Evolutionary conservation across 306 rosid genomes (phyloP).

Genomic region (Cotoneaster glaucophyllus): DNA sequence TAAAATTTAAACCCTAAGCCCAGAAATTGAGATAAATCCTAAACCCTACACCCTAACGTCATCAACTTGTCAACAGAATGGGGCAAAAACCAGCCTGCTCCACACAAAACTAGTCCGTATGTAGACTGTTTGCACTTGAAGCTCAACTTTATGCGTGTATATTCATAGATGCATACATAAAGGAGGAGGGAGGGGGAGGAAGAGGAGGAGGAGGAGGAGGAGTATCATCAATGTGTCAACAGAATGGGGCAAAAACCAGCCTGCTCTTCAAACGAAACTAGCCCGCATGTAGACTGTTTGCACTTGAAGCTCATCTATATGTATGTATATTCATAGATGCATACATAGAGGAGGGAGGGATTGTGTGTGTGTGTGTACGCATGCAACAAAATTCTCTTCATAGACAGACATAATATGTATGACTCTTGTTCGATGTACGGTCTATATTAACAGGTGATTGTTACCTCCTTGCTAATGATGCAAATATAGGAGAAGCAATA

Average conservation of each 20-base stretch:
- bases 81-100: neutral
- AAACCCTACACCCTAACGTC: neutral
- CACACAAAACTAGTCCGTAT: neutral
- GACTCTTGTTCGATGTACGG: neutral
- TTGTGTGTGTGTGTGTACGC: too few species aligned
- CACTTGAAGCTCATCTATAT: neutral
- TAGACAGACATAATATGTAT: neutral
- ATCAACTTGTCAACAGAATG: neutral
- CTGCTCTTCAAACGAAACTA: neutral
- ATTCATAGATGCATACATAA: neutral
- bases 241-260: neutral
- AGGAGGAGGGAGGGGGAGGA: too few species aligned
- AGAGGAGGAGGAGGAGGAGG: too few species aligned
- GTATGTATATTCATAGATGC: neutral
- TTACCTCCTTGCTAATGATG: slow-evolving; percentile 81
- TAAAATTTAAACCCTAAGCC: neutral
- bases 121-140: neutral
- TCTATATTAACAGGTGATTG: neutral
- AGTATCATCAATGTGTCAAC: too few species aligned
- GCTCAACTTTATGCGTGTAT: neutral
- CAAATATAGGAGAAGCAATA: slow-evolving; percentile 84
- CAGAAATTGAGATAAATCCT: neutral
- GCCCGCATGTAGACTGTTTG: neutral
- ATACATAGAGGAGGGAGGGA: neutral
- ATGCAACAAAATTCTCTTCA: neutral